These are phyloP conservation scores for Yueomyces sinensis DNA, from an alignment of 805 yeast species.

Conservation along the genomic window DNA sequence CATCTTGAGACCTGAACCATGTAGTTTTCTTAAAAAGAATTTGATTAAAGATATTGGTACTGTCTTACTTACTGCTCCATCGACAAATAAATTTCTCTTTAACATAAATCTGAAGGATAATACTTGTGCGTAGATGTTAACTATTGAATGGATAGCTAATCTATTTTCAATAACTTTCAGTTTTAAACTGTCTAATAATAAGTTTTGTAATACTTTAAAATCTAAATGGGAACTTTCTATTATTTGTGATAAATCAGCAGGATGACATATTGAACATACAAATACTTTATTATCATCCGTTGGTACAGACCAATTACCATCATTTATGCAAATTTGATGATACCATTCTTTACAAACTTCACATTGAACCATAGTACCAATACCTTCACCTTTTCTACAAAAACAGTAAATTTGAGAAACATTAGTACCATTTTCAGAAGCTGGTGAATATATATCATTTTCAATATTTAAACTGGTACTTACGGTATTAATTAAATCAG, in stretches of 20 bases:
- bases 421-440: background rate
- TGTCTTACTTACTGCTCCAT: constrained; percentile 11
- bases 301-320: constrained; percentile 22
- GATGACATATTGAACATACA: constrained; percentile 44
- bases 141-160: background rate
- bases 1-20: constrained; percentile 25
- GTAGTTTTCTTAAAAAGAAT: constrained; percentile 34
- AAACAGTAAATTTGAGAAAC: constrained; percentile 27
- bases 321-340: constrained; percentile 44
- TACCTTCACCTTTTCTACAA: constrained; percentile 46
- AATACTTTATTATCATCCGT: constrained; percentile 27
- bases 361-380: constrained; percentile 53
- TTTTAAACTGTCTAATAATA: constrained; percentile 9
- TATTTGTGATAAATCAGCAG: constrained; percentile 4
- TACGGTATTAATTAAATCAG: constrained; percentile 1
- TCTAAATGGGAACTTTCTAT: constrained; percentile 6
- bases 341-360: constrained; percentile 64
- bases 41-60: constrained; percentile 22
- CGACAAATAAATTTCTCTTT: constrained; percentile 4
- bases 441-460: constrained; percentile 3
- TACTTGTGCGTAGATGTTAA: constrained; percentile 1
- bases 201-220: constrained; percentile 9
- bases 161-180: constrained; percentile 13
- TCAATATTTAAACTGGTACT: background rate
- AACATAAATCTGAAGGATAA: constrained; percentile 8